Evolutionary conservation across 352 stramenopile species (phyloP).

Genomic region (Globisporangium okanoganense): DNA sequence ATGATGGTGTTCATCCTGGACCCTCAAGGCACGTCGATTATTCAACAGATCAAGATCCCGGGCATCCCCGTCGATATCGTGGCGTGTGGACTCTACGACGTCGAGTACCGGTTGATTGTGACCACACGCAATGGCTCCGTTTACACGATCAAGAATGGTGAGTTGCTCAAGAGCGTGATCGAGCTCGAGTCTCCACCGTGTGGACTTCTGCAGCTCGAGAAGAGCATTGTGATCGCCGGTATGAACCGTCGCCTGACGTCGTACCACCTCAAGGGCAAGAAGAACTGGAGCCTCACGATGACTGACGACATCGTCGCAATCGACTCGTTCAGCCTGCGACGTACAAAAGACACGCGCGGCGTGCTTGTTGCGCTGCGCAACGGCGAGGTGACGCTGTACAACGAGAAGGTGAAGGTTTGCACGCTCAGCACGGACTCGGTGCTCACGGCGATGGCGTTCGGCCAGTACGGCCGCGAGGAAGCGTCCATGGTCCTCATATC

Average conservation of each 20-base stretch:
- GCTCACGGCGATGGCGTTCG: conserved; percentile 82
- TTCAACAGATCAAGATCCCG: conserved; percentile 66
- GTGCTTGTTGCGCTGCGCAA: conserved; percentile 83
- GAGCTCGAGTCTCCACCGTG: conserved; percentile 80
- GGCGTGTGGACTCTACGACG: conserved; percentile 62
- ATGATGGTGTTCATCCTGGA: conserved; percentile 78
- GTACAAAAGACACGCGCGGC: conserved; percentile 72
- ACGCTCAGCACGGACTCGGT: conserved; percentile 58
- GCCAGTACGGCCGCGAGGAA: conserved; percentile 86
- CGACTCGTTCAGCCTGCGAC: conserved; percentile 62
- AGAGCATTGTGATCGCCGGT: conserved; percentile 84
- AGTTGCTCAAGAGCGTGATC: conserved; percentile 83
- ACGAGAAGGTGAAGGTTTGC: conserved; percentile 84
- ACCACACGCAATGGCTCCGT: conserved; percentile 84
- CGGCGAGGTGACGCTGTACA: conserved; percentile 86
- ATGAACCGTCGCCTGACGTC: conserved; percentile 86
- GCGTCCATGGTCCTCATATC: conserved; percentile 79
- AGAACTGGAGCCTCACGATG: conserved; percentile 89
- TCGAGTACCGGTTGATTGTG: conserved; percentile 85
- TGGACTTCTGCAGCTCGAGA: conserved; percentile 73
- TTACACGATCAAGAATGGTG: conserved; percentile 91
- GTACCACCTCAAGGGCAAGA: conserved; percentile 89
- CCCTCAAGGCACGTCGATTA: conserved; percentile 63
- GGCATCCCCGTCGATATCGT: conserved; percentile 77
- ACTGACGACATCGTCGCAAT: conserved; percentile 81